Evolutionary conservation across 1,139 yeast species (phyloP).

Genomic region (Saccharomyces hybrid): DNA sequence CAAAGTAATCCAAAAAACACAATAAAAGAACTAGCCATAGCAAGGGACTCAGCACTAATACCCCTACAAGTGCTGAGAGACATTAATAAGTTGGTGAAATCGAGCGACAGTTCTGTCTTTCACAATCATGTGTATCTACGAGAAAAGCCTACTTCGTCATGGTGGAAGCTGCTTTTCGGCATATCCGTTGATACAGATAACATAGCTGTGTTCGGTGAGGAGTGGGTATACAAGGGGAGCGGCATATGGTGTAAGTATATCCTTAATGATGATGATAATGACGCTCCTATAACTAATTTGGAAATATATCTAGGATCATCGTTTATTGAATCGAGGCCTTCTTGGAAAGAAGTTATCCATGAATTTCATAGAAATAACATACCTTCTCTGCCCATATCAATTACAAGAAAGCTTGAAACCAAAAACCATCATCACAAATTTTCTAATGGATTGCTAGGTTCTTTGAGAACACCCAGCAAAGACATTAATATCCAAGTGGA

Average conservation of each 20-base stretch:
- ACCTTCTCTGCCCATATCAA: conserved; percentile 8
- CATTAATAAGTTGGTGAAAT: conserved; percentile 6
- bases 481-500: not conserved
- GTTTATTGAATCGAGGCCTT: conserved; percentile 14
- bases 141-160: not conserved
- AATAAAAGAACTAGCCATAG: conserved; percentile 13
- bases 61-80: conserved; percentile 13
- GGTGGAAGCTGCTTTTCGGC: not conserved
- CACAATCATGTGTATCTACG: conserved; percentile 11
- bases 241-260: conserved; percentile 17
- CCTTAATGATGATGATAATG: conserved; percentile 6
- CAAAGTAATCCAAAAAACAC: conserved; percentile 2
- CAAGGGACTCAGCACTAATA: conserved; percentile 11
- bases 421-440: not conserved
- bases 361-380: conserved; percentile 6
- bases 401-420: conserved; percentile 7
- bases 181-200: conserved; percentile 3
- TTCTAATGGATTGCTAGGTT: not conserved
- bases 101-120: conserved; percentile 15
- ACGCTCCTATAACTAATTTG: conserved; percentile 3
- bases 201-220: conserved; percentile 10
- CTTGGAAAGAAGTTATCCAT: conserved; percentile 16
- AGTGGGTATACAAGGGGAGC: conserved; percentile 16
- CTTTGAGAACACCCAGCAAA: not conserved
- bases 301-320: conserved; percentile 14